Base-by-base conservation (phyloP, 305 asterid genomes). In the Rubia tinctorum region DNA sequence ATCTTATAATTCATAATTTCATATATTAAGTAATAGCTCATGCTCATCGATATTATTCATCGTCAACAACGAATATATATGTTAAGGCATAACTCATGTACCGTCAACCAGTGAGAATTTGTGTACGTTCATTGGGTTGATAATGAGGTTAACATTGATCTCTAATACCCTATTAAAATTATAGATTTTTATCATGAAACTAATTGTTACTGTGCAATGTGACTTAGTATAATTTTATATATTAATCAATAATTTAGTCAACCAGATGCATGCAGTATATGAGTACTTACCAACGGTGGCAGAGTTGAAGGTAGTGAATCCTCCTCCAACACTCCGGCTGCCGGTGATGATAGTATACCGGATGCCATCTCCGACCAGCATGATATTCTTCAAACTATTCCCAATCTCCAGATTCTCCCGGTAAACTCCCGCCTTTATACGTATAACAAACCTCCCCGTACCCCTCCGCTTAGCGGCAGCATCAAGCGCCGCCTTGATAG, bases 281-380 rank as follows among this genome's bases (percentile, higher is more conserved):
- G 13, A 10, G 40, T 6, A 49, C 91, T 85, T 85, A 93, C 98
- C 88, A 11, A 91, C 88, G 60, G 98, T 91, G 71, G 89, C 96
- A 1, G 98, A 91, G 65, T 86, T 85, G 80, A 87, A 93, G 34
- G 97, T 91, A 84, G 97, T 89, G 80, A 84, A 87, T n/a, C 98
- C 97, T 47, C 95, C 97, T 0, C 86, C 96, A n/a, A 90, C 93
- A 13, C 98, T 91, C 51, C 96, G 76, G 74, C 95, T 91, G 1
- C 98, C 97, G 2, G 97, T 90, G 59, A 93, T 89, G 58, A 88
- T 69, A 10, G 98, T 93, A 20, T 86, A 27, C 70, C 72, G 79
- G 79, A 91, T 27, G 1, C 97, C 96, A 73, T 91, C 97, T 18
- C 98, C 97, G 49, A 91, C 78, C 69, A 93, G 62, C 97, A 89